Evolutionary conservation across 2,329 filamentous ascomycete genomes (phyloP).

Genomic region (Chaetothyriales sp.): DNA sequence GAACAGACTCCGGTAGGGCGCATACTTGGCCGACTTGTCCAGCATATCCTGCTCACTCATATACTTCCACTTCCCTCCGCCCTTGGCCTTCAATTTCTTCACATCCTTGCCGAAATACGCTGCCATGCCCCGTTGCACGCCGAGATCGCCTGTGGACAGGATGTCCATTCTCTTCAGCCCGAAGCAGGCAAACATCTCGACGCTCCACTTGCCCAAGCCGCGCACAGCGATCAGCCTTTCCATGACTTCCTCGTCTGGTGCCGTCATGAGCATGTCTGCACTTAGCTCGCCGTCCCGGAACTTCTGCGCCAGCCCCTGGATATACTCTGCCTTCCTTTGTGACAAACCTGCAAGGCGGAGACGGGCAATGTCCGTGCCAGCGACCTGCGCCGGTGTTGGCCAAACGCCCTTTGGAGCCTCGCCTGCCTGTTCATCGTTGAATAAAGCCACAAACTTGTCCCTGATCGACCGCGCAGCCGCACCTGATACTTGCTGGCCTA

Average conservation of each 20-base stretch:
- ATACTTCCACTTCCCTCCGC: constrained; percentile 90
- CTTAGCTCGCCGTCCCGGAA: constrained; percentile 62
- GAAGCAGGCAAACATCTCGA: constrained; percentile 97
- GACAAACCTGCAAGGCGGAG: constrained; percentile 79
- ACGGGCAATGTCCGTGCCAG: constrained; percentile 43
- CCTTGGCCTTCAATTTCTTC: constrained; percentile 61
- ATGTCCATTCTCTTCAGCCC: constrained; percentile 89
- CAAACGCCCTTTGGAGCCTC: constrained; percentile 35
- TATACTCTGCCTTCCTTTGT: constrained; percentile 90
- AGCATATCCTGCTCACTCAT: constrained; percentile 90
- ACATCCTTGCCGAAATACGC: constrained; percentile 72
- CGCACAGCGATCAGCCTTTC: constrained; percentile 70
- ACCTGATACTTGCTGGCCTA: constrained; percentile 90
- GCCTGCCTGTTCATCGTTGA: constrained; percentile 31
- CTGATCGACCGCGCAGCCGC: constrained; percentile 84
- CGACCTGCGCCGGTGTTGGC: constrained; percentile 61
- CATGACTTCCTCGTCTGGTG: constrained; percentile 73
- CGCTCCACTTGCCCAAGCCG: constrained; percentile 77
- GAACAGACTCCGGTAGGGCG: constrained; percentile 77
- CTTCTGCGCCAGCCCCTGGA: constrained; percentile 68
- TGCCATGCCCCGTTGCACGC: constrained; percentile 88
- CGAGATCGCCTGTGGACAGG: constrained; percentile 80
- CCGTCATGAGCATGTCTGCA: constrained; percentile 58
- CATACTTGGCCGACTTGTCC: constrained; percentile 62
- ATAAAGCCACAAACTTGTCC: constrained; percentile 64